These are phyloP conservation scores for Monilinia vaccinii-corymbosi DNA, from an alignment of 2,329 filamentous ascomycete species.

Conservation along the genomic window DNA sequence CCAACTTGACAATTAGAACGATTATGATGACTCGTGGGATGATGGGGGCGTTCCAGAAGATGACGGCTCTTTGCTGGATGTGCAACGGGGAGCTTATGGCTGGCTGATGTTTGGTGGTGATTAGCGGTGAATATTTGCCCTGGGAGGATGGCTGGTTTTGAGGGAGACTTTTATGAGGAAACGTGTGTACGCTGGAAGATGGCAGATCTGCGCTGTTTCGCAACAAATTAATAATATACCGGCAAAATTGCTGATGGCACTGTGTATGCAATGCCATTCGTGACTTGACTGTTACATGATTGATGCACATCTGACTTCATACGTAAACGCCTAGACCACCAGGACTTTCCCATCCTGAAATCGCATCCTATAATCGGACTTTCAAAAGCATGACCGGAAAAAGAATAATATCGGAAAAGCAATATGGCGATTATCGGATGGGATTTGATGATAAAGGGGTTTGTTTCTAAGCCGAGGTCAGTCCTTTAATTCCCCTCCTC, in stretches of 20 bases:
- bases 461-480: not conserved
- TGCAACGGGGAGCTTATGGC: not conserved
- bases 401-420: not conserved
- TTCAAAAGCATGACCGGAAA: not conserved
- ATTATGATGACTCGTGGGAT: not conserved
- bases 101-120: not conserved
- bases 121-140: not conserved
- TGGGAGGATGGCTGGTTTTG: not conserved
- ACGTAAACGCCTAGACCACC: not conserved
- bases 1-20: not conserved
- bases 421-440: not conserved
- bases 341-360: not conserved
- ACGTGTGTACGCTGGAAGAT: not conserved
- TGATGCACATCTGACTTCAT: not conserved
- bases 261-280: not conserved
- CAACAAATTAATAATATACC: conserved; percentile 2
- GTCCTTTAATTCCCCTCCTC: not conserved
- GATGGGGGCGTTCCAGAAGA: not conserved
- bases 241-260: not conserved
- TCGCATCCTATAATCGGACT: not conserved
- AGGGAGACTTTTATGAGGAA: not conserved
- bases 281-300: not conserved
- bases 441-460: not conserved
- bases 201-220: not conserved
- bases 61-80: not conserved